Conservation (phyloP, 2,329 filamentous ascomycete genomes). For the Colletotrichum sp. region DNA sequence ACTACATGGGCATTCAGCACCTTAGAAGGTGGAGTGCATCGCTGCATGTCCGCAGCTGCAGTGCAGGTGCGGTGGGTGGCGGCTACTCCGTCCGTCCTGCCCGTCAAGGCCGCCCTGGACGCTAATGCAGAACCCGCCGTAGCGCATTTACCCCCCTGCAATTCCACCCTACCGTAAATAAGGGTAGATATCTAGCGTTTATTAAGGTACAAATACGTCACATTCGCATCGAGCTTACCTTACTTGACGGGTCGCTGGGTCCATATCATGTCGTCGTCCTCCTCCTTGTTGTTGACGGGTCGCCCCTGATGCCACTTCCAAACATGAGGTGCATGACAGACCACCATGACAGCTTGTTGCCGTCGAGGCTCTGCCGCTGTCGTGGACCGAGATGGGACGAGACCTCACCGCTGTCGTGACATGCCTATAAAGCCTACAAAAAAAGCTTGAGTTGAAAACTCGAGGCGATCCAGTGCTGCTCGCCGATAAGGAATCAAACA, state of each 20-base stretch:
- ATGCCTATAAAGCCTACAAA: background rate
- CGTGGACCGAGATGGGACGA: slow-evolving; percentile 1
- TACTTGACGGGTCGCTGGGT: background rate
- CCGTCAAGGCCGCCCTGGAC: background rate
- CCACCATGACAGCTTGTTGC: background rate
- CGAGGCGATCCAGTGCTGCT: background rate
- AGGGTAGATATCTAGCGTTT: background rate
- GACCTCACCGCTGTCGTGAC: background rate
- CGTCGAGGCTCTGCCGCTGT: background rate
- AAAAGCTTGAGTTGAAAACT: background rate
- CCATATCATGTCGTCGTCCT: background rate
- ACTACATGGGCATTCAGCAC: background rate
- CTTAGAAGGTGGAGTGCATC: background rate
- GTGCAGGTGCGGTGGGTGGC: slow-evolving; percentile 1
- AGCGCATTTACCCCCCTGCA: background rate
- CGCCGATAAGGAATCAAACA: background rate
- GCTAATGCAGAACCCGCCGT: slow-evolving; percentile 11
- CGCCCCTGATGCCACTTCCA: background rate
- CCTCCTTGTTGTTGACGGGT: background rate
- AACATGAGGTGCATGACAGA: background rate
- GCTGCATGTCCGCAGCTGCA: background rate
- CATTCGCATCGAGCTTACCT: background rate
- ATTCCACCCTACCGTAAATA: slow-evolving; percentile 12
- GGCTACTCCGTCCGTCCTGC: slow-evolving; percentile 9
- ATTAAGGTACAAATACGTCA: slow-evolving; percentile 3